phyloP scores from a whole-genome alignment of 2,329 filamentous ascomycete genomes.

The Aspergillus niger region DNA sequence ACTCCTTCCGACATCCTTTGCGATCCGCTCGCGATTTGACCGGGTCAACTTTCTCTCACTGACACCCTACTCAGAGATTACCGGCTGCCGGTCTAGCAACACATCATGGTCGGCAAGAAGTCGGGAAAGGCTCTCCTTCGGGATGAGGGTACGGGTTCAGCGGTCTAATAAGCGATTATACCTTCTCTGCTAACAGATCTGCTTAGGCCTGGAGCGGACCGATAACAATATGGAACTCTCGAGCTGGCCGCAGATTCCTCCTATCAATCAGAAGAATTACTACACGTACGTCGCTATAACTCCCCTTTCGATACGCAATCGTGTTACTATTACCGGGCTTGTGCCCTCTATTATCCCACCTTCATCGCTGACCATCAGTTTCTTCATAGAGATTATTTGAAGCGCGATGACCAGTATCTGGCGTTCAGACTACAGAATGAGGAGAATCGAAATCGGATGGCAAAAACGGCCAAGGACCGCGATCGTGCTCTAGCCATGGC shows the following conservation, averaged over 20 bases:
- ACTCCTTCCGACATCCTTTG: background rate
- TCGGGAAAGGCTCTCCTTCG: constrained; percentile 63
- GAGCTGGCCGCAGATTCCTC: constrained; percentile 86
- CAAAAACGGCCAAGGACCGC: constrained; percentile 82
- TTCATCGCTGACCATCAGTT: constrained; percentile 15
- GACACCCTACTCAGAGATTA: constrained; percentile 5
- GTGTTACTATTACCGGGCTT: background rate
- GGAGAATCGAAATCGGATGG: constrained; percentile 77
- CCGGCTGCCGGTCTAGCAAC: constrained; percentile 5
- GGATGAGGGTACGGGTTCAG: constrained; percentile 54
- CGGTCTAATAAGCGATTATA: background rate
- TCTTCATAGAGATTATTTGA: constrained; percentile 80
- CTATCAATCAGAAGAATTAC: constrained; percentile 99
- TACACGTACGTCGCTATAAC: constrained; percentile 70
- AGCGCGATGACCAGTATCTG: constrained; percentile 94
- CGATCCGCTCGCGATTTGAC: constrained; percentile 9
- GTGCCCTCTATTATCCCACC: background rate
- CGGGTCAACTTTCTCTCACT: constrained; percentile 3
- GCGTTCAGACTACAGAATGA: constrained; percentile 86
- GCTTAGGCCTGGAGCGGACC: constrained; percentile 82
- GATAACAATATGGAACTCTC: constrained; percentile 98
- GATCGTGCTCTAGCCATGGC: constrained; percentile 81
- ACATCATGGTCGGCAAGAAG: constrained; percentile 66
- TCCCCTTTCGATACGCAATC: background rate
- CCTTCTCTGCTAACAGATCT: constrained; percentile 14